These are phyloP conservation scores for Gossypium australe DNA, from an alignment of 345 rosid species.

Conservation along the genomic window DNA sequence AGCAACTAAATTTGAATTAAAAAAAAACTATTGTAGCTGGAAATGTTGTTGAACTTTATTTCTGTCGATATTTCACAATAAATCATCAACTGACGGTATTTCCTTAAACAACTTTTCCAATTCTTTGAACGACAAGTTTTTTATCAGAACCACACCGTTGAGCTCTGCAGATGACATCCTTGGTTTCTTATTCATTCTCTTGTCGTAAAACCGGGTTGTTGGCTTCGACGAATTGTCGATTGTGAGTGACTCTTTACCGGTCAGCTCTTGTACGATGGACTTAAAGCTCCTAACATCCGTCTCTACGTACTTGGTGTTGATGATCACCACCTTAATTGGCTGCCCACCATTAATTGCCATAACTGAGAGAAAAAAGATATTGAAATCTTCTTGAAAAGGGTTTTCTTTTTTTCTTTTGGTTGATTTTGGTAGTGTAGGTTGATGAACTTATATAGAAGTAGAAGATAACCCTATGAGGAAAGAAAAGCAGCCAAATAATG, in stretches of 20 bases:
- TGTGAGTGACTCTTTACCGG: constrained; percentile 47
- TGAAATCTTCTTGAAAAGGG: too few relatives aligned
- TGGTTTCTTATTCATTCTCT: neutral
- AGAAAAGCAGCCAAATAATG: too few relatives aligned
- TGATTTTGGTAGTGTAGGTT: too few relatives aligned
- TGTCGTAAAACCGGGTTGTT: neutral
- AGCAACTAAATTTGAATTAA: neutral
- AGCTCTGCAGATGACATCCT: neutral
- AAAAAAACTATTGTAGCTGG: neutral
- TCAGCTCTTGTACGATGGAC: constrained; percentile 59
- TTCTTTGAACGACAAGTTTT: constrained; percentile 30
- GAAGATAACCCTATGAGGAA: too few relatives aligned
- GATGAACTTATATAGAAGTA: too few relatives aligned
- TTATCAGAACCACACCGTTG: constrained; percentile 10
- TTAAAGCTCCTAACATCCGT: constrained; percentile 51
- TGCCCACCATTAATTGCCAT: neutral
- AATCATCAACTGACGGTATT: constrained; percentile 33
- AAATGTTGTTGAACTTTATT: neutral
- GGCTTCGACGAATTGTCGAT: neutral
- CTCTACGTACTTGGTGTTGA: constrained; percentile 48
- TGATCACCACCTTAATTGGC: constrained; percentile 45
- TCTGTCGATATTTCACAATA: constrained; percentile 23
- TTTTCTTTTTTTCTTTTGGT: too few relatives aligned
- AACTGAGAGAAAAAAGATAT: too few relatives aligned
- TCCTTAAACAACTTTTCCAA: constrained; percentile 36